Evolutionary conservation across 1,284 basidiomycete genomes (phyloP).

Genomic region (Polyporus tsugae): DNA sequence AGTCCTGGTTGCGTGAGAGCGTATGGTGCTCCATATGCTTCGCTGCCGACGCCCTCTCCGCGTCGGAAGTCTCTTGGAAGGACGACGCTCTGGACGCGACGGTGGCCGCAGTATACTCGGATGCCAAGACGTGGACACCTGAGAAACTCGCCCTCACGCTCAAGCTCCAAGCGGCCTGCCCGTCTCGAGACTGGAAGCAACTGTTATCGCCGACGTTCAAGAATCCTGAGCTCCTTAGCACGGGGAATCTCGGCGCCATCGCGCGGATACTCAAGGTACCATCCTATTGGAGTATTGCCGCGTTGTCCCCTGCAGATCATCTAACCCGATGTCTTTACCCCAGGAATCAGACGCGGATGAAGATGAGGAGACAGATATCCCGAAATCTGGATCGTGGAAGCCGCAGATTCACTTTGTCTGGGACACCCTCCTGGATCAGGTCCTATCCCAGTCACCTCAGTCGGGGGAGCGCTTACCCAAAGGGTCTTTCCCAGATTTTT

Average conservation of each 20-base stretch:
- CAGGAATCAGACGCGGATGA: conserved; percentile 71
- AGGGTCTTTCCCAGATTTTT: conserved; percentile 90
- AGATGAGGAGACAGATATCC: conserved; percentile 50
- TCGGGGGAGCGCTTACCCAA: conserved; percentile 47
- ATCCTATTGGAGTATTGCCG: conserved; percentile 5
- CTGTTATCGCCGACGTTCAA: conserved; percentile 85
- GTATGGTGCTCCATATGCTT: conserved; percentile 87
- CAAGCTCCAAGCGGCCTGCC: conserved; percentile 67
- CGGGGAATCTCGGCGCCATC: conserved; percentile 77
- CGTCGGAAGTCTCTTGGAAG: conserved; percentile 75
- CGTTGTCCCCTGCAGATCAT: conserved; percentile 13
- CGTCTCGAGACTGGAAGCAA: conserved; percentile 74
- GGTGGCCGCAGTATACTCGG: conserved; percentile 59
- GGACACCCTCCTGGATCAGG: conserved; percentile 82
- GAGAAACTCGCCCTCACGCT: conserved; percentile 90
- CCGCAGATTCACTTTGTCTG: conserved; percentile 94
- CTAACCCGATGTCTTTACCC: conserved; percentile 16
- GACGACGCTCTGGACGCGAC: conserved; percentile 65
- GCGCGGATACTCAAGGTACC: conserved; percentile 83
- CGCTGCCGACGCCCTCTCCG: conserved; percentile 66
- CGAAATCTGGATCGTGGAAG: conserved; percentile 80
- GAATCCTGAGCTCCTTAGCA: conserved; percentile 69
- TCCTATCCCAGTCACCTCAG: conserved; percentile 59
- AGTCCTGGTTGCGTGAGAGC: conserved; percentile 93
- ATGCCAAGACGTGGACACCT: conserved; percentile 77